Base-by-base conservation (phyloP, 352 stramenopile genomes). In the Phytophthora capsici region DNA sequence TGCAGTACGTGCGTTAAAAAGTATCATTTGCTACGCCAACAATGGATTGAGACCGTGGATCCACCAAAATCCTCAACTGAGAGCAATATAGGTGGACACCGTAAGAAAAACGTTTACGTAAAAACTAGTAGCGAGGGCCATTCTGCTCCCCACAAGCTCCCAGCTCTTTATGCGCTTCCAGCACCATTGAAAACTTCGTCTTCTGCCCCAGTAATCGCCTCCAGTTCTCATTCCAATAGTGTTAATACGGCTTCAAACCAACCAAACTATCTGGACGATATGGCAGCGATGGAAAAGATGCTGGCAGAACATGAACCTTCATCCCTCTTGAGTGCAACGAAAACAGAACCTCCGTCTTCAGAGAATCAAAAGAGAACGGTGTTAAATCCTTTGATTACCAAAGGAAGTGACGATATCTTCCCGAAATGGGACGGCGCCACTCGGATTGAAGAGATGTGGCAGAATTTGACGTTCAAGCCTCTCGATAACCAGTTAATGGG, bases 371-470 rank as follows among this genome's bases (percentile, higher is more conserved):
- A 3, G 37, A n/a, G 25, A 16, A 12, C 30, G 23, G 13, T 12
- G 16, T 14, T 37, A 10, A 45, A 36, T 12, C 6, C 30, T 12
- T 37, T 40, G 30, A 16, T 30, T 25, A 36, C 23, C 8, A n/a
- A n/a, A 32, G 34, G 40, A 52, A 19, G 26, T 2, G 28, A 60
- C 2, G 52, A 62, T 9, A 57, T 59, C 36, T 76, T 65, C 22
- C 50, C 47, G 14, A 53, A 38, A 38, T 64, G 37, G 52, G 56
- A 60, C 44, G 64, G 34, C 4, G 43, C 60, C 1, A 48, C 63
- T 37, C 76, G 77, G 34, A 71, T 91, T 10, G 82, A 91, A 40
- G 73, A 73, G 38, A 91, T 91, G 78, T 91, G 82, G 82, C 65
- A 86, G 22, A 77, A 69, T 28, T 44, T 88, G 28, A 49, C 48